Conservation (phyloP, 306 rosid genomes). For the Pyrus bretschneideri region DNA sequence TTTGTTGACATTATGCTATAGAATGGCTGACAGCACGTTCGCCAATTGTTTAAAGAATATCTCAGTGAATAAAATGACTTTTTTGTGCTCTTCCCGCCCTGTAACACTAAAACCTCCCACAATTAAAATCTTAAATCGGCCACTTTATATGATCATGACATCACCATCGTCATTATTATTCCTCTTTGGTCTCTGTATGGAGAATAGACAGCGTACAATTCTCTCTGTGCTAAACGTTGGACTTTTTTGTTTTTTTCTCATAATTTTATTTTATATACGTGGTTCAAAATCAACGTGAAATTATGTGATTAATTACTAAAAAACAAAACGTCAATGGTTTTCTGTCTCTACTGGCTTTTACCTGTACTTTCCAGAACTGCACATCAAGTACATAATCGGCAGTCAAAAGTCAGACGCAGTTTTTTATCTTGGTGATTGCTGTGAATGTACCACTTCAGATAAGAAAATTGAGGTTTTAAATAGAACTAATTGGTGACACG, state of each 20-base stretch:
- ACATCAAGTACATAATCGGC: neutral
- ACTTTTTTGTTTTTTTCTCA: neutral
- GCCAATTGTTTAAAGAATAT: too few relatives aligned
- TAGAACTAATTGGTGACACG: too few relatives aligned
- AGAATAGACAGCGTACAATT: neutral
- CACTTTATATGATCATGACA: neutral
- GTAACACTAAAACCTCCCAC: too few relatives aligned
- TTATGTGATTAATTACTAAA: neutral
- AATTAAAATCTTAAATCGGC: too few relatives aligned
- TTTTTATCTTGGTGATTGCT: neutral
- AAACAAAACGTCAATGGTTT: neutral
- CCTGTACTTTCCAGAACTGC: neutral
- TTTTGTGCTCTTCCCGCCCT: too few relatives aligned
- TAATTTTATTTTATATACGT: neutral
- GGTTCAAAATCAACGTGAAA: neutral
- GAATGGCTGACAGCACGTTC: fast-evolving
- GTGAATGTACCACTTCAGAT: too few relatives aligned
- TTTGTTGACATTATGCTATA: fast-evolving
- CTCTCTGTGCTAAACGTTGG: neutral
- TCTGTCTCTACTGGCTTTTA: neutral
- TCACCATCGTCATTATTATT: neutral
- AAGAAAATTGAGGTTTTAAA: too few relatives aligned
- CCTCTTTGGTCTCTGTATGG: neutral
- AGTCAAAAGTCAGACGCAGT: neutral
- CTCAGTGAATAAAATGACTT: too few relatives aligned